Evolutionary conservation across 1,284 basidiomycete species (phyloP), one percentile per base, ranked within the genome.

Genomic region (Melampsora larici-populina): DNA sequence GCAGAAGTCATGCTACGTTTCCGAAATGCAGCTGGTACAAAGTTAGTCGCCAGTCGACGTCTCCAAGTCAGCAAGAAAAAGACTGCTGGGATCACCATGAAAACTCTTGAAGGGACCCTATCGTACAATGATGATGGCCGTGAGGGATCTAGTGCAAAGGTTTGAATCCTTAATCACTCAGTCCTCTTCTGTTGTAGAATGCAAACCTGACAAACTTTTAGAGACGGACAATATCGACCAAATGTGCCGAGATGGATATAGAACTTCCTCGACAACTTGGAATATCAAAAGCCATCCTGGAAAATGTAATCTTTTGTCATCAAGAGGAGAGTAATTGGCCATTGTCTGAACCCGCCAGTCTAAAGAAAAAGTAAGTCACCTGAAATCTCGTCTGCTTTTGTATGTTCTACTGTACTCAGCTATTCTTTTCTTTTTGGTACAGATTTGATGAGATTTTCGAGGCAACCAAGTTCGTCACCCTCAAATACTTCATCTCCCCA

Each of bases 311-410:
- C 79, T 99, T 99, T 83, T 99, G 97, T 84, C 97, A 99, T 84
- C 97, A 99, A 85, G 97, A 99, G 82, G 97, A 99, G 78, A 95
- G 93, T 0, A 97, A 94, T 82, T 99, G 97, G 97, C 97, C 97
- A 0, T 87, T 99, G 17, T 88, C 94, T 0, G 97, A 99, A 82
- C 92, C 96, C 0, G 87, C 92, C 0, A 88, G 89, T 0, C 85
- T 99, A 58, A 99, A 99, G 87, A 98, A 97, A 87, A 97, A 97
- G 84, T 98, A 97, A 29, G 5, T 15, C 2, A 46, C 15, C 11
- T 46, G 13, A 46, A 46, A 46, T 46, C 43, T 17, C 43, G 43
- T 46, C 43, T 46, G 43, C 43, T 46, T 46, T 17, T 3, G 15
- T 46, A 15, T 9, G 15, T 46, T 8, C 36, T 40, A 40, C 43